phyloP scores from a whole-genome alignment of 1,139 yeast species.

The Groenewaldozyma sp. region DNA sequence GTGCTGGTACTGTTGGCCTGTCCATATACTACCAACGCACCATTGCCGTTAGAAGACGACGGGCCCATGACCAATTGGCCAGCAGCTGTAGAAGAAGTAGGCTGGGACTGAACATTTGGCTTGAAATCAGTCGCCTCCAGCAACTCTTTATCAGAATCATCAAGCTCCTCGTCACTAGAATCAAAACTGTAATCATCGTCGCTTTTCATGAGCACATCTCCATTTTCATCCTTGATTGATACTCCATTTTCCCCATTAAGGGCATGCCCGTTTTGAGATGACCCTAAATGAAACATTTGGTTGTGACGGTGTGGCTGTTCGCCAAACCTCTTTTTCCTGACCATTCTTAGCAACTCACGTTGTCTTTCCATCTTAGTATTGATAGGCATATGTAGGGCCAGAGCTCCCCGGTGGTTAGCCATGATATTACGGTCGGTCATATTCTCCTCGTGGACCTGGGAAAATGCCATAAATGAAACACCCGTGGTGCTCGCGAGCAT shows the following conservation, averaged over 20 bases:
- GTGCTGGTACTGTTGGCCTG: too few relatives aligned
- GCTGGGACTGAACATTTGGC: too few relatives aligned
- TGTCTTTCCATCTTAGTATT: too few relatives aligned
- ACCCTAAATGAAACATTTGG: too few relatives aligned
- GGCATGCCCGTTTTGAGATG: too few relatives aligned
- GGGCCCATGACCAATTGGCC: neutral
- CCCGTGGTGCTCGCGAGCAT: conserved; percentile 9
- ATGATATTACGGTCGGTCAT: conserved; percentile 17
- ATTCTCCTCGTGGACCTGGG: conserved; percentile 17
- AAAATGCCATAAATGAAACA: conserved; percentile 16
- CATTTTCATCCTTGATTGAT: neutral
- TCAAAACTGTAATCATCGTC: neutral
- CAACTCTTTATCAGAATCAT: neutral
- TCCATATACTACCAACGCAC: neutral
- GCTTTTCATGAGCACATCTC: too few relatives aligned
- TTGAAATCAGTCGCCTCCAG: too few relatives aligned
- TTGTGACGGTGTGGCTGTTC: too few relatives aligned
- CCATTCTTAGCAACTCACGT: too few relatives aligned
- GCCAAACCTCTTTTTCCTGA: too few relatives aligned
- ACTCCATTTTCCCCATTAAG: neutral
- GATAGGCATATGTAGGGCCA: too few relatives aligned
- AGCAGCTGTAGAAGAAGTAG: neutral
- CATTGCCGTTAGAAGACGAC: neutral
- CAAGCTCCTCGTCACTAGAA: conserved; percentile 8
- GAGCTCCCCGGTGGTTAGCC: neutral